These are phyloP conservation scores for Arabis alpina DNA, from an alignment of 345 rosid species.

Conservation along the genomic window DNA sequence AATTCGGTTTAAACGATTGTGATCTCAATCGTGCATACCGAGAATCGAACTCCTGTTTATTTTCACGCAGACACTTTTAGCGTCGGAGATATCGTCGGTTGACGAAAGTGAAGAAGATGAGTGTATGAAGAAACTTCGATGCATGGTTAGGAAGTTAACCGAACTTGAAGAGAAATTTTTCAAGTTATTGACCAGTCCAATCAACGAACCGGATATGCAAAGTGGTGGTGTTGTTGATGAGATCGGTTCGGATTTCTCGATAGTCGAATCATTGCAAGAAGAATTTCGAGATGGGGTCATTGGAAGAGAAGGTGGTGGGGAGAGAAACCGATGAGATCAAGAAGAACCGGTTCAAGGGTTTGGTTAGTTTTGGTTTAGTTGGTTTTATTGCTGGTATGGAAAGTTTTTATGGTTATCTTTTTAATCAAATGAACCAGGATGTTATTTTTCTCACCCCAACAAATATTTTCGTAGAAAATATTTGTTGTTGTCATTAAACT, in stretches of 20 bases:
- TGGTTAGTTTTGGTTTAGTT: conserved; percentile 35
- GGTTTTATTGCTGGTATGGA: conserved; percentile 29
- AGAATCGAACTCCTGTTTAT: conserved; percentile 23
- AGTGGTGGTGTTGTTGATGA: conserved; percentile 18
- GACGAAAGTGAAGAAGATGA: conserved; percentile 15
- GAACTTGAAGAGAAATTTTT: conserved; percentile 20
- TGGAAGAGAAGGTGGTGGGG: not conserved
- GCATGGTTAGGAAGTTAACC: conserved; percentile 33
- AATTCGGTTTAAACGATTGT: not conserved
- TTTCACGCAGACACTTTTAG: conserved; percentile 30
- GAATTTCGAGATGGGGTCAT: conserved; percentile 8
- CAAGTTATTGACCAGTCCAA: conserved; percentile 4
- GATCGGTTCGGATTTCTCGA: conserved; percentile 14
- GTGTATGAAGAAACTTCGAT: conserved; percentile 11
- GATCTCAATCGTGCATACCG: not conserved
- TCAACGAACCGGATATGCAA: not conserved
- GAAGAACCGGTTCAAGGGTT: conserved; percentile 28
- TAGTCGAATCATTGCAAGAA: not conserved
- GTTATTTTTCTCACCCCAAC: not conserved
- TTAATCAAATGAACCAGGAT: conserved; percentile 5
- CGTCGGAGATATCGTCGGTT: conserved; percentile 30
- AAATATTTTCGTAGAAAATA: not conserved
- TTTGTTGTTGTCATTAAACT: not conserved
- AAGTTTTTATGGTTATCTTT: conserved; percentile 22
- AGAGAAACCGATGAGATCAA: conserved; percentile 16